Base-by-base conservation (phyloP, 2,329 filamentous ascomycete species). In the Helotiales sp. region DNA sequence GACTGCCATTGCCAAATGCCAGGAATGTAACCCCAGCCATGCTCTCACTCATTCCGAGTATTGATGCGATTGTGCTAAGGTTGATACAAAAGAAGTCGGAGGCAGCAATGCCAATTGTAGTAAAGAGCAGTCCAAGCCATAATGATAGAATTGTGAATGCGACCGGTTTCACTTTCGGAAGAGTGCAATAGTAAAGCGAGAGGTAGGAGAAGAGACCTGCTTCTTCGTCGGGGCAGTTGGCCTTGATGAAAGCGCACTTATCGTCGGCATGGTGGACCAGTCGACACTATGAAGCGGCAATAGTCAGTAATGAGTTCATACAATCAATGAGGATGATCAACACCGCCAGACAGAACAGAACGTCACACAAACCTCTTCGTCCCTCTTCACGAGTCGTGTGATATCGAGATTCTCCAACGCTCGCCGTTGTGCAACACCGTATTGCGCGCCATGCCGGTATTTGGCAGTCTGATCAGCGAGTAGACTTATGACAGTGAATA, bases 81-180 rank as follows among this genome's bases (percentile, higher is more conserved):
- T 99, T 96, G 76, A 98, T 86, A 75, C 93, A 98, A 76, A 99
- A 95, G 78, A 99, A 99, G 76, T 99, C 95, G 74, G 92, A 97
- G 22, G 95, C 95, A 13, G 95, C 95, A 63, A 99, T 97, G 59
- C 95, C 95, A 63, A 99, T 97, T 13, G 95, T 98, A 66, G 90
- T 93, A 75, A 99, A 99, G 7, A 99, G 84, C 54, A 98, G 77
- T 34, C 85, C 89, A 6, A 97, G 83, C 95, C 95, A 99, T 59
- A 87, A 67, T 15, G 91, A 82, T 46, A 99, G 79, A 40, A 96
- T 77, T 22, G 79, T 71, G 69, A 99, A 96, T n/a, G 90, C 91
- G 46, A 96, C 63, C 0, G 89, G 86, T 69, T 91, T 87, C 13
- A 79, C 85, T 54, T 84, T 74, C 54, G 80, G 78, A 31, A 96